Percentiles rank a stretch among this genome's conserved stretches.
These are phyloP conservation scores for Thozetella sp. DNA, from an alignment of 495 filamentous ascomycete species.

Conservation along the genomic window DNA sequence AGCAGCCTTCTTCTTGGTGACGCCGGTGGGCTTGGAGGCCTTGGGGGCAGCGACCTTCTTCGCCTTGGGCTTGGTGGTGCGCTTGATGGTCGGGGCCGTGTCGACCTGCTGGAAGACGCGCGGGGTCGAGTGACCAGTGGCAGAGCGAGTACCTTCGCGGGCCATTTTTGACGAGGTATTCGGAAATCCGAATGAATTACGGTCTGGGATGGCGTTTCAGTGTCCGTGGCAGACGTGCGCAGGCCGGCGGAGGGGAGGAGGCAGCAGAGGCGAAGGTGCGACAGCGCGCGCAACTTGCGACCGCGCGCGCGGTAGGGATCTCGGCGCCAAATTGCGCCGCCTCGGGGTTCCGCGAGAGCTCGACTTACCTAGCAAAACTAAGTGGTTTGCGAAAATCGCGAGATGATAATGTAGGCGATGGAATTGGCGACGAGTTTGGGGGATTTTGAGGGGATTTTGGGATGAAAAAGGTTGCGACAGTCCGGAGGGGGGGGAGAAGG, in stretches of 20 bases:
- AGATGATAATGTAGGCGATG: background rate
- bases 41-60: conserved; percentile 37
- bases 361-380: conserved; percentile 8
- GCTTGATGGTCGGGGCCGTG: conserved; percentile 49
- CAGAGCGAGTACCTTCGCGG: conserved; percentile 57
- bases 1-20: conserved; percentile 54
- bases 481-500: background rate
- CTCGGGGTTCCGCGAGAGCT: background rate
- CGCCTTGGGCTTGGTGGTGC: conserved; percentile 41
- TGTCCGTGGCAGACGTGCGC: background rate
- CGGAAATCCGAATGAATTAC: background rate
- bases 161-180: conserved; percentile 39
- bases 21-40: conserved; percentile 51
- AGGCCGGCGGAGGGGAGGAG: background rate
- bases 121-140: conserved; percentile 56
- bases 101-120: conserved; percentile 52
- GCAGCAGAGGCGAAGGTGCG: background rate
- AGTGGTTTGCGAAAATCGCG: background rate
- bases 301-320: background rate
- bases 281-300: background rate
- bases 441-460: background rate
- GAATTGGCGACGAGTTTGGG: background rate
- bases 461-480: background rate
- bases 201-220: background rate
- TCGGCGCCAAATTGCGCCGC: background rate